These are phyloP conservation scores for Pythium chondricola DNA, from an alignment of 352 stramenopile species.

Conservation along the genomic window DNA sequence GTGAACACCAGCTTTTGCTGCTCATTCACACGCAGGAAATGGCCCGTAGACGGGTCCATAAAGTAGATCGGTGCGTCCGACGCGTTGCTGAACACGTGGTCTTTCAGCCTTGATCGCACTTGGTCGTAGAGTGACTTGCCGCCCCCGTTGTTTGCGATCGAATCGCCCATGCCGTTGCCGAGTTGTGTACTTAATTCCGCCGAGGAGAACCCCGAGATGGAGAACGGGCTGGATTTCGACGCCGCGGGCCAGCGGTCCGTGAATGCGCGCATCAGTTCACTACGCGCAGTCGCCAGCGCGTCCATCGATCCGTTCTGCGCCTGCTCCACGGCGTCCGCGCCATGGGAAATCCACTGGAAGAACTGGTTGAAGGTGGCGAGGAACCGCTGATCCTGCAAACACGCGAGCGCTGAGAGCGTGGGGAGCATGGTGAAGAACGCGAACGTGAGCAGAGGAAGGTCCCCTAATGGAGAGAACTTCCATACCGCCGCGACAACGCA, in stretches of 20 bases:
- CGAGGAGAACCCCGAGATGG: slow-evolving; percentile 4
- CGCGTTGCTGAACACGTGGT: slow-evolving; percentile 42
- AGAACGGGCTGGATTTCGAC: slow-evolving; percentile 13
- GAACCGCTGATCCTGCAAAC: slow-evolving; percentile 33
- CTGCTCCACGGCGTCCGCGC: slow-evolving; percentile 11
- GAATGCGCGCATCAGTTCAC: slow-evolving; percentile 39
- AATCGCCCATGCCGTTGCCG: slow-evolving; percentile 1
- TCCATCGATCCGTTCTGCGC: slow-evolving; percentile 12
- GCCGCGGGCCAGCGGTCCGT: slow-evolving; percentile 32
- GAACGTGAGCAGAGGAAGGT: slow-evolving; percentile 24
- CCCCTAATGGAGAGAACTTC: slow-evolving; percentile 7
- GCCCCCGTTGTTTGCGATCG: slow-evolving; percentile 8
- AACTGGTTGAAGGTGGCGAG: slow-evolving; percentile 29
- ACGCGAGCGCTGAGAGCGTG: slow-evolving; percentile 31
- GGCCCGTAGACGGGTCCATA: slow-evolving; percentile 46
- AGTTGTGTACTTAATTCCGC: slow-evolving; percentile 1
- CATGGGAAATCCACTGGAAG: slow-evolving; percentile 12
- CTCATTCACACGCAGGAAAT: slow-evolving; percentile 50
- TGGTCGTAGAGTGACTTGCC: slow-evolving; percentile 67
- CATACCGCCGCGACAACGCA: slow-evolving; percentile 11
- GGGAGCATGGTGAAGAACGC: slow-evolving; percentile 50
- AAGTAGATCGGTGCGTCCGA: slow-evolving; percentile 58
- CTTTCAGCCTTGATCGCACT: slow-evolving; percentile 41
- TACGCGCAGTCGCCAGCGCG: slow-evolving; percentile 22
- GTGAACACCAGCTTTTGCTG: slow-evolving; percentile 69